A percentile compares a stretch with the other conserved stretches of the same genome.
Evolutionary conservation across 129 eudicot genomes (phyloP).

Genomic region (Oenanthe sinensis): DNA sequence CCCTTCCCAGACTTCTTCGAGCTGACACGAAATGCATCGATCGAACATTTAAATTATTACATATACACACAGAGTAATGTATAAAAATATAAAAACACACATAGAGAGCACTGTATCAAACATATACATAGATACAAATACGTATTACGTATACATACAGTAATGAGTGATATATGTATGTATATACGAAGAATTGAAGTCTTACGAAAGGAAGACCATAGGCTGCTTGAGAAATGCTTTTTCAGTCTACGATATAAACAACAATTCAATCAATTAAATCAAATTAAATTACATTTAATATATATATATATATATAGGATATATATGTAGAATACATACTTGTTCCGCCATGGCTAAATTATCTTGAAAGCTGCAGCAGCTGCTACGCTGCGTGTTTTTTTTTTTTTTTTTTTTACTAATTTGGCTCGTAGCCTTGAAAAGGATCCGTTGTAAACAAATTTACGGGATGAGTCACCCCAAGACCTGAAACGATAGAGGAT

Average conservation of each 20-base stretch:
- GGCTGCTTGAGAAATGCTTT: constrained; percentile 5
- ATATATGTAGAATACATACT: background rate
- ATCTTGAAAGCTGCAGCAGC: too few relatives aligned
- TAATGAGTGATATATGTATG: too few relatives aligned
- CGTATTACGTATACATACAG: too few relatives aligned
- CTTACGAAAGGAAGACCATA: constrained; percentile 8
- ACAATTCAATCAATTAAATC: background rate
- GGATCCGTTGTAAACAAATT: too few relatives aligned
- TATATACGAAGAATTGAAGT: too few relatives aligned
- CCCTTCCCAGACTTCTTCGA: constrained; percentile 35
- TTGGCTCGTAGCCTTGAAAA: too few relatives aligned
- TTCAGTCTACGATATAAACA: background rate
- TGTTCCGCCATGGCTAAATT: constrained; percentile 28
- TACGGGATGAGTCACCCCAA: too few relatives aligned
- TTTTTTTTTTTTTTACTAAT: too few relatives aligned
- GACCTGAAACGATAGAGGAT: too few relatives aligned
- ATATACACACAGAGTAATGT: background rate
- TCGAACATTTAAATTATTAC: background rate
- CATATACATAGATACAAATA: too few relatives aligned
- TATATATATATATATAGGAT: background rate
- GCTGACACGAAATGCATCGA: background rate
- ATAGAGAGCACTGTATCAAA: background rate
- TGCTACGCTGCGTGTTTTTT: too few relatives aligned
- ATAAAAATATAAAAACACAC: too few relatives aligned
- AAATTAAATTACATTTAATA: background rate